A percentile compares a stretch with the other conserved stretches of the same genome.
Conservation (phyloP, 805 yeast species). For the Clavispora asparagi region DNA sequence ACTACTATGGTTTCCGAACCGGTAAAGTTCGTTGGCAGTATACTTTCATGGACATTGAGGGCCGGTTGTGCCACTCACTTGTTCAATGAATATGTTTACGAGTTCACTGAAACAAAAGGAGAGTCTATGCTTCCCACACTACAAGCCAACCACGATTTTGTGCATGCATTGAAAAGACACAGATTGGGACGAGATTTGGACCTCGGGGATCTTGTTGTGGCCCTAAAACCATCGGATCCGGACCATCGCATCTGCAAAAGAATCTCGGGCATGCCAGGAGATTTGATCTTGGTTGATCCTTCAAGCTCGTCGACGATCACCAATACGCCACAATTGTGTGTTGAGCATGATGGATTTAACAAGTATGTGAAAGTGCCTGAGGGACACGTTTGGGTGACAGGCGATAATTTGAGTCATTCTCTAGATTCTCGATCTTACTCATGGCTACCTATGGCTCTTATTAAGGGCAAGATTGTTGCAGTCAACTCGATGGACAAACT, state of each 20-base stretch:
- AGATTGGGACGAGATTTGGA: constrained; percentile 59
- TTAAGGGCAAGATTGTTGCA: constrained; percentile 81
- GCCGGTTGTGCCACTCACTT: constrained; percentile 67
- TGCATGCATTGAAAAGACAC: constrained; percentile 63
- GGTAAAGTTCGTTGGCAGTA: constrained; percentile 24
- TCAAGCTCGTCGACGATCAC: constrained; percentile 47
- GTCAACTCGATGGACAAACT: constrained; percentile 51
- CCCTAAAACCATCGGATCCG: constrained; percentile 86
- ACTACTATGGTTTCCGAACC: constrained; percentile 12
- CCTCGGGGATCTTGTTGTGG: constrained; percentile 86
- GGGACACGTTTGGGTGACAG: constrained; percentile 97
- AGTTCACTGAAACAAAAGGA: constrained; percentile 79
- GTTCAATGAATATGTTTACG: constrained; percentile 60
- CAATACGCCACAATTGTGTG: constrained; percentile 20
- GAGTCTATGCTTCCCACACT: constrained; percentile 95
- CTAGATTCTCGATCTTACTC: constrained; percentile 87
- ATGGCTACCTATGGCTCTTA: constrained; percentile 82
- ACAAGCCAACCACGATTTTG: constrained; percentile 68
- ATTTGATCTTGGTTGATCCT: constrained; percentile 76
- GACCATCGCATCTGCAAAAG: constrained; percentile 84
- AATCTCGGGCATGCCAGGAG: constrained; percentile 96
- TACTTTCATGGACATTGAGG: constrained; percentile 48
- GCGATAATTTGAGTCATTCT: constrained; percentile 85
- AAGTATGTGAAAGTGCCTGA: constrained; percentile 75
- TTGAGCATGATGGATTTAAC: constrained; percentile 38